Evolutionary conservation across 164 flowering plant species (phyloP).

Genomic region (Dillenia turbinata): DNA sequence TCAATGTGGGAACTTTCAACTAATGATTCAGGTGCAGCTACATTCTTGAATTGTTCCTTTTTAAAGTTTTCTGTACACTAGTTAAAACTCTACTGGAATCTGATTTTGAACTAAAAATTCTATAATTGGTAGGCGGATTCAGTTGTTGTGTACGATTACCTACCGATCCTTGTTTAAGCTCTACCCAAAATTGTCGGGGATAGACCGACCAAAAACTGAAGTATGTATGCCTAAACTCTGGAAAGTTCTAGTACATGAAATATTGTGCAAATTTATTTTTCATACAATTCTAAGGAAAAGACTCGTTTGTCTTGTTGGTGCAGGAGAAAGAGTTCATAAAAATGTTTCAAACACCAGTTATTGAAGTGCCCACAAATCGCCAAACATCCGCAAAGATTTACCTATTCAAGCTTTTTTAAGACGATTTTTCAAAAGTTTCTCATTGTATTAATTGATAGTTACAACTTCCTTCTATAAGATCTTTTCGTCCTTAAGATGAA

Average conservation of each 20-base stretch:
- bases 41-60: conserved; percentile 1
- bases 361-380: conserved; percentile 92
- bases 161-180: conserved; percentile 95
- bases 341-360: conserved; percentile 94
- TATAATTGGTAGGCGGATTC: conserved; percentile 72
- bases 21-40: conserved; percentile 72
- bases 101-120: conserved; percentile 7
- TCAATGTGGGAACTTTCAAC: too few species aligned
- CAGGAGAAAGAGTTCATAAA: conserved; percentile 97
- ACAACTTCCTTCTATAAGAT: too few species aligned
- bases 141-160: conserved; percentile 94
- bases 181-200: conserved; percentile 95
- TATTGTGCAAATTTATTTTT: neutral
- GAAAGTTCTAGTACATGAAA: too few species aligned
- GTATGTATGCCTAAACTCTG: conserved; percentile 26
- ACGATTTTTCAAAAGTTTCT: conserved; percentile 13
- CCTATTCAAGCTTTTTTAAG: conserved; percentile 97
- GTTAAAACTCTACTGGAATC: neutral
- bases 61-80: conserved; percentile 3
- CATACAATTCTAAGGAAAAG: too few species aligned
- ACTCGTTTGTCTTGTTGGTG: conserved; percentile 1
- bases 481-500: neutral
- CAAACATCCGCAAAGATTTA: conserved; percentile 86
- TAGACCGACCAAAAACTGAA: conserved; percentile 99
- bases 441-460: neutral